phyloP scores from a whole-genome alignment of 192 early-diverging fungal genomes.

The Umbelopsis sp. region DNA sequence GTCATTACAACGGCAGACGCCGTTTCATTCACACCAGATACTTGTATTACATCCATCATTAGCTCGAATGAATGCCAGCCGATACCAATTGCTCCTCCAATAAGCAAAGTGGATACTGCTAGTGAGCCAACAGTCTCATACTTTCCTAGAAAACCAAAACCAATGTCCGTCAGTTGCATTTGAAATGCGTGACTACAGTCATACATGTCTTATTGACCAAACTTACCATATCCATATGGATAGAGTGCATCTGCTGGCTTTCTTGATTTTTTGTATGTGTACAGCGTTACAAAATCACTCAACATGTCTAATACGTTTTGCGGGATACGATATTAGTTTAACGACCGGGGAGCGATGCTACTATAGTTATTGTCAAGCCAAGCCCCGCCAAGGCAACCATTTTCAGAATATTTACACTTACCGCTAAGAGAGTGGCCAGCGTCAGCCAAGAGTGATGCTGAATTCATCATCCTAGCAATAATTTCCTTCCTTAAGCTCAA shows the following conservation, averaged over 20 bases:
- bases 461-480: constrained; percentile 59
- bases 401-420: no score
- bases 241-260: constrained; percentile 56
- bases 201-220: neutral
- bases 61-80: constrained; percentile 66
- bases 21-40: constrained; percentile 21
- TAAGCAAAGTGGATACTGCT: constrained; percentile 66
- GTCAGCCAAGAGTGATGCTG: constrained; percentile 78
- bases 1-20: neutral
- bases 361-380: no score
- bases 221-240: constrained; percentile 70
- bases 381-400: no score
- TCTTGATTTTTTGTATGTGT: constrained; percentile 72
- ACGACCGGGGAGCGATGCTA: neutral
- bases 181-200: neutral
- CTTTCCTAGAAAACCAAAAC: constrained; percentile 40
- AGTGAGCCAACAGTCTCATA: constrained; percentile 68
- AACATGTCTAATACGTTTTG: constrained; percentile 48
- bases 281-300: constrained; percentile 81
- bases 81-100: constrained; percentile 67
- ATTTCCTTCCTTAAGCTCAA: neutral
- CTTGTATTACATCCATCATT: constrained; percentile 39
- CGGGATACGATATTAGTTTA: neutral
- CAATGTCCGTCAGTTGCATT: neutral
- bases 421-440: constrained; percentile 77